Conservation (phyloP, 352 stramenopile species). For the Globisporangium orthogonon region DNA sequence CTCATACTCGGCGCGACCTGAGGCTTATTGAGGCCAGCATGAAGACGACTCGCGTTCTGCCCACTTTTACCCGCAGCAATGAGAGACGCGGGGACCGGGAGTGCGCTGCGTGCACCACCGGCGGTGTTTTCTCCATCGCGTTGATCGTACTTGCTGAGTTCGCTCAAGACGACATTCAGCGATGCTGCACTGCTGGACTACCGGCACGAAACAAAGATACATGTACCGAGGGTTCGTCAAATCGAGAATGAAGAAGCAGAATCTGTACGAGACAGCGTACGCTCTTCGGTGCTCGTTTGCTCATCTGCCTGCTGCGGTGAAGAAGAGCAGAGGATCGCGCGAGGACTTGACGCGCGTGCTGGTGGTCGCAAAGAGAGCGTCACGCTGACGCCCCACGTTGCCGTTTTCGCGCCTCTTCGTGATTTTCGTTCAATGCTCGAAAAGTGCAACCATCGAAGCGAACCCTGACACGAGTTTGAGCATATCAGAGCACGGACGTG, state of each 20-base stretch:
- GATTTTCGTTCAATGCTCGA: too few species aligned
- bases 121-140: slow-evolving; percentile 17
- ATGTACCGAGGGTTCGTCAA: slow-evolving; percentile 1
- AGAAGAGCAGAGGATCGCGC: neutral
- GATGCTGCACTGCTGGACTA: slow-evolving; percentile 26
- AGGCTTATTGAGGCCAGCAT: neutral
- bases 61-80: neutral
- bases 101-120: neutral
- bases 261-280: slow-evolving; percentile 11
- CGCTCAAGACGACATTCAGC: slow-evolving; percentile 48
- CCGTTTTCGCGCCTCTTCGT: too few species aligned
- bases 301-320: slow-evolving; percentile 21
- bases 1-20: neutral
- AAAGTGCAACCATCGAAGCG: too few species aligned
- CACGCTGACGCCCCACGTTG: too few species aligned
- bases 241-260: neutral
- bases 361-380: too few species aligned
- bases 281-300: slow-evolving; percentile 39
- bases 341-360: neutral
- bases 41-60: neutral
- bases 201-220: neutral
- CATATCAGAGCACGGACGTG: too few species aligned
- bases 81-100: neutral
- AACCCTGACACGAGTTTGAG: too few species aligned
- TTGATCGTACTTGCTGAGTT: slow-evolving; percentile 56